Conservation (phyloP, 225 moss, liverwort and hornwort genomes). For the Pseudisothecium myosuroides region DNA sequence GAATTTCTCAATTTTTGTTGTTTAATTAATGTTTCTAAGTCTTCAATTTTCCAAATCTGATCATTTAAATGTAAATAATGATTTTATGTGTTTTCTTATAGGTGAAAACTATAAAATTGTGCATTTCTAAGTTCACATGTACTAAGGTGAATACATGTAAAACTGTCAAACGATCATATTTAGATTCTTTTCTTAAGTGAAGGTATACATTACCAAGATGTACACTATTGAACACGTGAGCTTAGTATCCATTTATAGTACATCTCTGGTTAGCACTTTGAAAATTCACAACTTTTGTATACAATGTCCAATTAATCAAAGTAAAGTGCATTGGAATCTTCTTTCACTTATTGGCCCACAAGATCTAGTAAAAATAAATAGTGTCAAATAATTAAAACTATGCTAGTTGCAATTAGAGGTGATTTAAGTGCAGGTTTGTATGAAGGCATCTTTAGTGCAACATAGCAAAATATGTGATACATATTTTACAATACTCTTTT, state of each 20-base stretch:
- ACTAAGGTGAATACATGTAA: not conserved
- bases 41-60: not conserved
- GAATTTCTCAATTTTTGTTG: not conserved
- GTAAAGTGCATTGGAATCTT: too few species aligned
- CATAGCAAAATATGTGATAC: not conserved
- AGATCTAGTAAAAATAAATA: too few species aligned
- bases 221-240: too few species aligned
- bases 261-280: too few species aligned
- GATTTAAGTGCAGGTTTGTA: not conserved
- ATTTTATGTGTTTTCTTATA: not conserved
- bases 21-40: not conserved
- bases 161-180: rapidly evolving
- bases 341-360: too few species aligned
- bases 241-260: too few species aligned
- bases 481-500: too few species aligned
- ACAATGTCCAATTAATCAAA: too few species aligned
- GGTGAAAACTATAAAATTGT: not conserved
- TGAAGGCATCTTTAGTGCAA: not conserved
- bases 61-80: not conserved
- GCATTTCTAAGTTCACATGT: not conserved
- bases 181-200: not conserved
- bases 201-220: not conserved
- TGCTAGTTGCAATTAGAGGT: not conserved
- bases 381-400: too few species aligned
- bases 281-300: too few species aligned